These are phyloP conservation scores for Gliomastix tumulicola DNA, from an alignment of 2,329 filamentous ascomycete species.

Conservation along the genomic window DNA sequence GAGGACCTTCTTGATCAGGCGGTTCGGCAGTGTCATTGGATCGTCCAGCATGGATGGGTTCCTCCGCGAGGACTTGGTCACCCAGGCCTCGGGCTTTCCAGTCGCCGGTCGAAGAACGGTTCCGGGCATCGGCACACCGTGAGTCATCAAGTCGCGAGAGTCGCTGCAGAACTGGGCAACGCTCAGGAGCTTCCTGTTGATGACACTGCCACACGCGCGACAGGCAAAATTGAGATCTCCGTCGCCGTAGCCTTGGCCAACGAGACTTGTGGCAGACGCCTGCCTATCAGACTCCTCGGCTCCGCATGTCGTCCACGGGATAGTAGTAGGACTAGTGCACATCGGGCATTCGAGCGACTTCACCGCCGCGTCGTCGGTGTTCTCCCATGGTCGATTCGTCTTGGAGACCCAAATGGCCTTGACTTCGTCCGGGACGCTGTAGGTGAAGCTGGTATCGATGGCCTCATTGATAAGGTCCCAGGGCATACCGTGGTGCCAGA, in stretches of 20 bases:
- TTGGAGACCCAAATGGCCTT: constrained; percentile 35
- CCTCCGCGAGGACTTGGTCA: background rate
- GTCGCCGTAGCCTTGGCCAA: constrained; percentile 53
- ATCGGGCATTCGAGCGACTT: constrained; percentile 48
- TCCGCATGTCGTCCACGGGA: constrained; percentile 55
- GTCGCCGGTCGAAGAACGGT: constrained; percentile 50
- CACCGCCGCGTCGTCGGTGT: constrained; percentile 37
- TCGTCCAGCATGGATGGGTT: too few relatives aligned
- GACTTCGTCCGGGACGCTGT: constrained; percentile 36
- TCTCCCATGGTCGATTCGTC: constrained; percentile 53
- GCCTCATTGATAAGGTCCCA: constrained; percentile 52
- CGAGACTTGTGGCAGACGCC: constrained; percentile 3
- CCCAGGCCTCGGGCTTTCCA: constrained; percentile 34
- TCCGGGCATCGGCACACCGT: constrained; percentile 55
- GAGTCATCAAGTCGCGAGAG: background rate
- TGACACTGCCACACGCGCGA: constrained; percentile 33
- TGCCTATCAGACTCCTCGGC: constrained; percentile 14
- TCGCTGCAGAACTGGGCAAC: constrained; percentile 46
- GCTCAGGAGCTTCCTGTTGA: constrained; percentile 54
- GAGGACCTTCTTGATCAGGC: background rate
- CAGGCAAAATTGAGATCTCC: constrained; percentile 44
- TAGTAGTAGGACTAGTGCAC: constrained; percentile 33
- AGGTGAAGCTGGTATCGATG: constrained; percentile 55
- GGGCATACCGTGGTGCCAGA: constrained; percentile 60
- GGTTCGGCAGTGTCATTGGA: background rate